Percentiles rank a stretch among this genome's conserved stretches.
phyloP scores from a whole-genome alignment of 306 rosid genomes.

The Vigna radiata region DNA sequence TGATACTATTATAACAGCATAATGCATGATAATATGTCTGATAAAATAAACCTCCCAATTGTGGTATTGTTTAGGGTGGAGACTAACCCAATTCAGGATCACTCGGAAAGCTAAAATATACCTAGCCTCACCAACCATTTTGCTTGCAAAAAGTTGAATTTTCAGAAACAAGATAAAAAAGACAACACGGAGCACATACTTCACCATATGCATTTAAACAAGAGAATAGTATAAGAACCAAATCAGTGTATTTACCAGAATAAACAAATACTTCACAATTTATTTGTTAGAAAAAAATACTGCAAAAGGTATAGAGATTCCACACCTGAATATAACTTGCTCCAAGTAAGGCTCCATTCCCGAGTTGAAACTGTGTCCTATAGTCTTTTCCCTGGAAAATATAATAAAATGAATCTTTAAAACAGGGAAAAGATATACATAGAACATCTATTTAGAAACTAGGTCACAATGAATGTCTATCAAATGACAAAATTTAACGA shows the following conservation, averaged over 20 bases:
- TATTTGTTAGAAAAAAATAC: neutral
- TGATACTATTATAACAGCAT: too few species aligned
- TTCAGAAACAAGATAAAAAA: neutral
- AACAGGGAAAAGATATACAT: neutral
- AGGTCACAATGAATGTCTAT: neutral
- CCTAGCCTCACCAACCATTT: neutral
- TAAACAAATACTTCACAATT: neutral
- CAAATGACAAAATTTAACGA: neutral
- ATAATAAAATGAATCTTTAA: constrained; percentile 4
- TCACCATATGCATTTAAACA: neutral
- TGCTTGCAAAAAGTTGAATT: neutral
- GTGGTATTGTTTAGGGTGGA: too few species aligned
- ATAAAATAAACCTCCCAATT: neutral
- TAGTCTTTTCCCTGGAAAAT: constrained; percentile 82
- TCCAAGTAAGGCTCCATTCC: constrained; percentile 95
- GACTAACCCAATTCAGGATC: too few species aligned
- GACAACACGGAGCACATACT: too few species aligned
- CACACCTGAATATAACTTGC: constrained; percentile 96
- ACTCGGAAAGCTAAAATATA: neutral
- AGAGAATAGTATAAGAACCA: constrained; percentile 10
- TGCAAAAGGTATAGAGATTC: constrained; percentile 21
- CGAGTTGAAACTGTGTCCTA: constrained; percentile 87
- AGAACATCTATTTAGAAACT: constrained; percentile 9
- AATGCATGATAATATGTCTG: too few species aligned
- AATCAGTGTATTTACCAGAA: neutral